These are phyloP conservation scores for Tricladium varicosporioides DNA, from an alignment of 2,329 filamentous ascomycete genomes.

Conservation along the genomic window DNA sequence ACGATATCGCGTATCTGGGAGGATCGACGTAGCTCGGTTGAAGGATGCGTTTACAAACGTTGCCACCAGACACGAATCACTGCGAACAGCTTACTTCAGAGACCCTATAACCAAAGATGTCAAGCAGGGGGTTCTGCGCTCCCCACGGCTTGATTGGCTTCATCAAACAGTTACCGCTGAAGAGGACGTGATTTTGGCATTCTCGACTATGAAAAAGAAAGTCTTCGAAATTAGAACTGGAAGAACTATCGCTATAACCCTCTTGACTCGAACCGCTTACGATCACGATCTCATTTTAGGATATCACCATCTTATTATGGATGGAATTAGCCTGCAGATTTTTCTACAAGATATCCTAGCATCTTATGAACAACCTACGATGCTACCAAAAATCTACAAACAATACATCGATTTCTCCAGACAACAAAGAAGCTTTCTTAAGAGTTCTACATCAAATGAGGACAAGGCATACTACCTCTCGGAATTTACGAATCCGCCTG, in stretches of 20 bases:
- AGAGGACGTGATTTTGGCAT: neutral
- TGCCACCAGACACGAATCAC: neutral
- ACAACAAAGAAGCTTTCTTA: no score
- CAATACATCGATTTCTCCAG: conserved; percentile 39
- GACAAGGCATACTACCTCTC: no score
- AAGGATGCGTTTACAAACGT: neutral
- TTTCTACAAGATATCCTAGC: conserved; percentile 43
- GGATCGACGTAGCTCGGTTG: conserved; percentile 11
- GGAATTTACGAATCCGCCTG: conserved; percentile 28
- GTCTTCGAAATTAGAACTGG: conserved; percentile 20
- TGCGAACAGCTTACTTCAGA: neutral
- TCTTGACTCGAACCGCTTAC: conserved; percentile 34
- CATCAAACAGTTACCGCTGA: neutral
- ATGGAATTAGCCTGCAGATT: conserved; percentile 43
- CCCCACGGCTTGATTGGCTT: neutral
- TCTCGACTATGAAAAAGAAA: conserved; percentile 3
- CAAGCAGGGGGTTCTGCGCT: neutral
- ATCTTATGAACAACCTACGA: no score
- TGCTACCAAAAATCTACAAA: no score
- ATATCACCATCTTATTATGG: conserved; percentile 49
- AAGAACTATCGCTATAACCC: conserved; percentile 15
- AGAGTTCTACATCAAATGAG: no score
- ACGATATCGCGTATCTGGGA: conserved; percentile 37
- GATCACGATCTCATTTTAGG: conserved; percentile 34
- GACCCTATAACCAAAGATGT: neutral